Percentiles rank a stretch among this genome's conserved stretches.
Conservation (phyloP, 2,329 filamentous ascomycete genomes). For the Hypoxylon sp. region DNA sequence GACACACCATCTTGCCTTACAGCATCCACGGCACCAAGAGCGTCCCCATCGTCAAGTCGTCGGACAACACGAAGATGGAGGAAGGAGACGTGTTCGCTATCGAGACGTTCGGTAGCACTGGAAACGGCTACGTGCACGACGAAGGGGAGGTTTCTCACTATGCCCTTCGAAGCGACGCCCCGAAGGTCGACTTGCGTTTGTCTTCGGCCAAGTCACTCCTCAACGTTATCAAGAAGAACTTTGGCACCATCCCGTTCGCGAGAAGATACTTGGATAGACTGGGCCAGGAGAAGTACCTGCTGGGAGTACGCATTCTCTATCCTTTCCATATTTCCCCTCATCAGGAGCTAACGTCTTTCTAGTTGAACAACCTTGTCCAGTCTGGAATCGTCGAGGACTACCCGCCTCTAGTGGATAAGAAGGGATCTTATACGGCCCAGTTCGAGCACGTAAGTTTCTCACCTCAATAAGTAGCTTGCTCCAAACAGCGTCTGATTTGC, state of each 20-base stretch:
- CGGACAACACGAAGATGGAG: slow-evolving; percentile 94
- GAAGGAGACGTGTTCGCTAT: slow-evolving; percentile 96
- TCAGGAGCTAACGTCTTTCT: slow-evolving; percentile 41
- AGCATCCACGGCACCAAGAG: slow-evolving; percentile 93
- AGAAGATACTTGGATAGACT: slow-evolving; percentile 88
- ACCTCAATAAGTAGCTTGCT: neutral
- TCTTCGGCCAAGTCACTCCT: slow-evolving; percentile 85
- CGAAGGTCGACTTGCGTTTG: slow-evolving; percentile 77
- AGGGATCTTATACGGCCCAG: slow-evolving; percentile 93
- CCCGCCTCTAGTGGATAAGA: slow-evolving; percentile 87
- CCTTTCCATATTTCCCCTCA: neutral
- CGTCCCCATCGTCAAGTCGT: slow-evolving; percentile 90
- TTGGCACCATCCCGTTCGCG: slow-evolving; percentile 90
- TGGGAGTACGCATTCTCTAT: slow-evolving; percentile 71
- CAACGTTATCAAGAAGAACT: slow-evolving; percentile 94
- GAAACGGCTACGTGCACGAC: slow-evolving; percentile 85
- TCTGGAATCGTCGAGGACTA: slow-evolving; percentile 89
- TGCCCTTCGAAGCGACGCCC: slow-evolving; percentile 74
- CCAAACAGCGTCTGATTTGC: slow-evolving; percentile 3
- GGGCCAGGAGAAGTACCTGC: slow-evolving; percentile 93
- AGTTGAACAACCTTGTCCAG: slow-evolving; percentile 86
- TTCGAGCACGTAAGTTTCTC: slow-evolving; percentile 84
- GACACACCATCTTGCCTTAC: slow-evolving; percentile 89
- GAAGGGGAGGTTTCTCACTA: slow-evolving; percentile 94
- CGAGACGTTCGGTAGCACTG: slow-evolving; percentile 94